phyloP scores from a whole-genome alignment of 176 grass and related monocot species.

The Oryza australiensis region DNA sequence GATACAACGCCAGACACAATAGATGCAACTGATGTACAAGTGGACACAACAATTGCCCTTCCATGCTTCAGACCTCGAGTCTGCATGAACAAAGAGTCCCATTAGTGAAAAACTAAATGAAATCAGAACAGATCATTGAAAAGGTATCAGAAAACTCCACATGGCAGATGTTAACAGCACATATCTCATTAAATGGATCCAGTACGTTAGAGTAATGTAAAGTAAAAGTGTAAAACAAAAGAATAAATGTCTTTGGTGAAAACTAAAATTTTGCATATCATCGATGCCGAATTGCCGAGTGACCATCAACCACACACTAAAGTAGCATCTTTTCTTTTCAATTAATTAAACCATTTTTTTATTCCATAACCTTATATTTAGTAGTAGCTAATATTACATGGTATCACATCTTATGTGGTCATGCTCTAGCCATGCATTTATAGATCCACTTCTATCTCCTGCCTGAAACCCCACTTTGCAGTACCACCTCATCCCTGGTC shows the following conservation, averaged over 20 bases:
- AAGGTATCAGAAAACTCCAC: not conserved
- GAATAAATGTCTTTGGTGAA: not conserved
- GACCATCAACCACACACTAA: not conserved
- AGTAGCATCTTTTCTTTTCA: not conserved
- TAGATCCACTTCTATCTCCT: not conserved
- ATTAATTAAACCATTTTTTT: not conserved
- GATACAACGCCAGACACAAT: slow-evolving; percentile 91
- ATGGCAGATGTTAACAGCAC: not conserved
- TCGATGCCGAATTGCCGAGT: not conserved
- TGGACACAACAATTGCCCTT: slow-evolving; percentile 98
- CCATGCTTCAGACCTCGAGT: slow-evolving; percentile 97
- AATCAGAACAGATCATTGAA: not conserved
- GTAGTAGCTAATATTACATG: slow-evolving; percentile 5
- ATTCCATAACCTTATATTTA: not conserved
- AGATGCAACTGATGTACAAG: slow-evolving; percentile 89
- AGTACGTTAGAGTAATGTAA: slow-evolving; percentile 13
- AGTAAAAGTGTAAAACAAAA: slow-evolving; percentile 1
- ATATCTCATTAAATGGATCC: not conserved
- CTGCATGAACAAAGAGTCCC: slow-evolving; percentile 34
- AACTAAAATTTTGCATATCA: slow-evolving; percentile 1
- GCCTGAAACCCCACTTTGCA: not conserved
- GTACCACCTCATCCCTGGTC: slow-evolving; percentile 17
- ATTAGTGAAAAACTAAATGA: slow-evolving; percentile 28
- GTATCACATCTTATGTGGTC: not conserved
- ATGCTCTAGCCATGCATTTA: not conserved